A percentile compares a stretch with the other conserved stretches of the same genome.
Evolutionary conservation across 129 eudicot genomes (phyloP).

Genomic region (Mikania micrantha): DNA sequence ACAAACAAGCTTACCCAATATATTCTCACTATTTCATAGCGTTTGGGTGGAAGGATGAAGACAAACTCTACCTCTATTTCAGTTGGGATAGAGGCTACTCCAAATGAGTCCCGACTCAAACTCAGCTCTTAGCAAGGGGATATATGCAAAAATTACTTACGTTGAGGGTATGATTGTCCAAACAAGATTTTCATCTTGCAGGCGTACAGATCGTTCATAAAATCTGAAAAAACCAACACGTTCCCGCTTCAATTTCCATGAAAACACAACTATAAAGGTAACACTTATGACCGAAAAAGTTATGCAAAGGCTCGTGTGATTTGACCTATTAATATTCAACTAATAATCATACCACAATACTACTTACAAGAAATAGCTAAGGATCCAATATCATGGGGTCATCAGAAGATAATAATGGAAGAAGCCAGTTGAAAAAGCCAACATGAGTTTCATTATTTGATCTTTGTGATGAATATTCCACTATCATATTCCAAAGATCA

Average conservation of each 20-base stretch:
- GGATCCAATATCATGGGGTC: slow-evolving; percentile 48
- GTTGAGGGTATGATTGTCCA: too few relatives aligned
- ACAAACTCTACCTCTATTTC: too few relatives aligned
- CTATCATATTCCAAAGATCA: slow-evolving; percentile 69
- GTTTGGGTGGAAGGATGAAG: too few relatives aligned
- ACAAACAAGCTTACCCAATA: too few relatives aligned
- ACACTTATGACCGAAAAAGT: neutral
- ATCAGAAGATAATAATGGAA: slow-evolving; percentile 41
- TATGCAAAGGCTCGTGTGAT: neutral
- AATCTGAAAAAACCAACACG: neutral
- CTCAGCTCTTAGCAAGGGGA: too few relatives aligned
- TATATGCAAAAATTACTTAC: too few relatives aligned
- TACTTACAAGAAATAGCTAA: neutral
- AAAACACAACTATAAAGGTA: neutral
- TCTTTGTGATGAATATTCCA: slow-evolving; percentile 58
- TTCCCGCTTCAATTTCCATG: neutral
- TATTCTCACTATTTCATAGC: too few relatives aligned
- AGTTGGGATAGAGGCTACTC: too few relatives aligned
- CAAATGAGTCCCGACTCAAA: too few relatives aligned
- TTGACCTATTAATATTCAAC: neutral
- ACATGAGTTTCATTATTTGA: slow-evolving; percentile 34
- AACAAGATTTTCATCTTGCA: too few relatives aligned
- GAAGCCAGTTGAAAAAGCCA: slow-evolving; percentile 71
- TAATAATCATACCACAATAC: neutral
- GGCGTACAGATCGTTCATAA: too few relatives aligned